Evolutionary conservation across 2,329 filamentous ascomycete genomes (phyloP), one percentile per base, ranked within the genome.

Genomic region (Neurospora crassa): DNA sequence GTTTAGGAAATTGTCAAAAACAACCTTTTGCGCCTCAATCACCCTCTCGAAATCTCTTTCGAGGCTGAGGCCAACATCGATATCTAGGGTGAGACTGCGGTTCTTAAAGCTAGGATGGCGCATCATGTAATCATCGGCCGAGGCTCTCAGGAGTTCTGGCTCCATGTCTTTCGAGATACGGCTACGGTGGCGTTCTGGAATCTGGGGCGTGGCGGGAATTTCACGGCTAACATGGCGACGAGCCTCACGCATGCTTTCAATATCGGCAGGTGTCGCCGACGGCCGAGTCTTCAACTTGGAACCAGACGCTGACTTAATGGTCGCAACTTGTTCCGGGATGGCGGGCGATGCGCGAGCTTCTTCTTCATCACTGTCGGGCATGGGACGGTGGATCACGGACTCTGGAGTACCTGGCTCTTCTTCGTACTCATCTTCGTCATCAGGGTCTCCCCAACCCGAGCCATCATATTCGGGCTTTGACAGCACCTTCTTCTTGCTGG

Each of bases 1-100:
- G 76, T 74, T 47, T 72, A 73, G 76, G 73, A 77, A 78, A 69
- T 72, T 78, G 77, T 80, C 75, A 76, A 86, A 88, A 83, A 85
- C 84, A 87, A 97, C 94, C 94, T 98, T 98, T 91, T 97, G 94
- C 79, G 91, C 88, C 83, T 97, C 94, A 77, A 98, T 96, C 71
- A 98, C 92, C 73, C 95, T 89, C 78, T 98, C 94, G 81, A 98
- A 97, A 79, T 97, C 96, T 77, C 92, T 89, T 77, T 97, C 93
- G 67, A 98, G 87, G 74, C 93, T 95, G 74, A 97, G 90, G 73
- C 92, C 92, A 70, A 96, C 86, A 78, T 95, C 93, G 74, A 94
- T 90, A 77, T 92, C 89, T 75, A 96, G 83, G 8, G 93, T 93
- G 74, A 97, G 87, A 77, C 96, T 94, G 68, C 93, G 88, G 77